Evolutionary conservation across 192 early-diverging fungal genomes (phyloP).

Genomic region (Podila verticillata): DNA sequence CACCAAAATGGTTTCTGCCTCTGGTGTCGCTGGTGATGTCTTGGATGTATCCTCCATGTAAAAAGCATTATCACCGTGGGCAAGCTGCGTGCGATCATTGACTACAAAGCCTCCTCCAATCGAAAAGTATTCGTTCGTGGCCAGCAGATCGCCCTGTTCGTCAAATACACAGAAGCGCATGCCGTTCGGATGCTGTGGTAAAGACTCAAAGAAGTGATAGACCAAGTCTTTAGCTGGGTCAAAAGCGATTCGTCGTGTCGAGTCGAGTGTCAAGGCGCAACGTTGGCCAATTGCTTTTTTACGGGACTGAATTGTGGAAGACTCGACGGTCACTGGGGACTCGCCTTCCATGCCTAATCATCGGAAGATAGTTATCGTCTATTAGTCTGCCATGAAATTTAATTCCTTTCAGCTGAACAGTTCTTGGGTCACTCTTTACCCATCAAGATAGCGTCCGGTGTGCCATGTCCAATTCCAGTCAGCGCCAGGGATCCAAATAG

Average conservation of each 20-base stretch:
- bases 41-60: conserved; percentile 55
- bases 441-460: conserved; percentile 88
- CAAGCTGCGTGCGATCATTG: conserved; percentile 85
- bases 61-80: conserved; percentile 68
- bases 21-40: no score
- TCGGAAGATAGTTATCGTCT: no score
- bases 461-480: conserved; percentile 95
- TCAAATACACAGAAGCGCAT: conserved; percentile 94
- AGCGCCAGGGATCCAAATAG: conserved; percentile 95
- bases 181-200: conserved; percentile 96
- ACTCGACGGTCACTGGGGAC: conserved; percentile 81
- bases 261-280: conserved; percentile 75
- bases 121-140: conserved; percentile 95
- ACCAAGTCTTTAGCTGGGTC: conserved; percentile 83
- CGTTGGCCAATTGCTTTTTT: conserved; percentile 78
- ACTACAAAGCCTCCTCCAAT: conserved; percentile 97
- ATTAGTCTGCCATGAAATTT: conserved; percentile 51
- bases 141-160: conserved; percentile 76
- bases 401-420: not conserved
- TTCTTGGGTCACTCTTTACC: conserved; percentile 25
- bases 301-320: conserved; percentile 79
- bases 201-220: conserved; percentile 84
- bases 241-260: conserved; percentile 81
- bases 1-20: no score
- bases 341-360: conserved; percentile 84